These are phyloP conservation scores for Fraxinus platypoda DNA, from an alignment of 305 asterid genomes.

Conservation along the genomic window DNA sequence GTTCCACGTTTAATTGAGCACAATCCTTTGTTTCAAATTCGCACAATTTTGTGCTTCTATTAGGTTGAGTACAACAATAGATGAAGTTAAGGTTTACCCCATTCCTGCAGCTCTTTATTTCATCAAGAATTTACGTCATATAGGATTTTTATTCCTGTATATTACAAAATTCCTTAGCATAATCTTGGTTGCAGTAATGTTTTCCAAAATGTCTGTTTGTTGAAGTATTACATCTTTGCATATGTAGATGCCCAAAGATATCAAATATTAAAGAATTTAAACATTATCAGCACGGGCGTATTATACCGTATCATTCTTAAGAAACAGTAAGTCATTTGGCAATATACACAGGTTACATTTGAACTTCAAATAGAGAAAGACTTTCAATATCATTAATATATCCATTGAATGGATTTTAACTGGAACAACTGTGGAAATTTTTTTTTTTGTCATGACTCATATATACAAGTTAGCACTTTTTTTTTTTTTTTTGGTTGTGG, in stretches of 20 bases:
- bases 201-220: conserved; percentile 30
- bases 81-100: conserved; percentile 88
- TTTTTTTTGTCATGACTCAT: conserved; percentile 14
- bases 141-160: not conserved
- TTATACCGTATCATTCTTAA: no score
- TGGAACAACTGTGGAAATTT: not conserved
- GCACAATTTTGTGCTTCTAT: conserved; percentile 1
- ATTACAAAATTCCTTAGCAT: not conserved
- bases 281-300: no score
- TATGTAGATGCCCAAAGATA: no score
- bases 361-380: conserved; percentile 7
- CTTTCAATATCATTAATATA: not conserved
- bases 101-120: conserved; percentile 95
- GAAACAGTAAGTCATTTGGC: not conserved
- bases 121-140: conserved; percentile 82
- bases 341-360: conserved; percentile 15
- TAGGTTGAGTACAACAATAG: conserved; percentile 87
- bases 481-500: not conserved
- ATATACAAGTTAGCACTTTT: conserved; percentile 8
- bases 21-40: conserved; percentile 18
- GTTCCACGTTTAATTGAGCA: not conserved
- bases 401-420: conserved; percentile 7
- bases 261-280: no score
- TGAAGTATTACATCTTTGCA: conserved; percentile 46
- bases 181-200: conserved; percentile 1